A percentile compares a stretch with the other conserved stretches of the same genome.
These are phyloP conservation scores for Dictyostelium capitatum DNA, from an alignment of 78 protist species.

Conservation along the genomic window DNA sequence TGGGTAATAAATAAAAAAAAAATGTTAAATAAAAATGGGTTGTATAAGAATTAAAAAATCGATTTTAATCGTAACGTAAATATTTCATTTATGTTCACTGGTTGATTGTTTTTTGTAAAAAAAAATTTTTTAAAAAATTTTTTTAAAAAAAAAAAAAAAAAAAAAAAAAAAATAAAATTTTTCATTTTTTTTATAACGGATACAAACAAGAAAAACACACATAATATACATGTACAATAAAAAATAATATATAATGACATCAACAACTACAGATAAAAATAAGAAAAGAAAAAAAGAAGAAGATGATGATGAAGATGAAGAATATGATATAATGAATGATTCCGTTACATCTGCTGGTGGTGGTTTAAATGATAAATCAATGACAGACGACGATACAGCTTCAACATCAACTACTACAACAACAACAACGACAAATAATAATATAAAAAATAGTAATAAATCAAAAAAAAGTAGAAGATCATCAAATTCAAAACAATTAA, in stretches of 20 bases:
- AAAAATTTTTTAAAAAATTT: too few relatives aligned
- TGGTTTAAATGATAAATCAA: background rate
- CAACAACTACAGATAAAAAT: background rate
- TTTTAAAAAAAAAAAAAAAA: too few relatives aligned
- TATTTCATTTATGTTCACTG: too few relatives aligned
- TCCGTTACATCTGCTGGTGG: background rate
- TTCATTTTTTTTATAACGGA: background rate
- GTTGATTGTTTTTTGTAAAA: too few relatives aligned
- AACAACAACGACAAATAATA: background rate
- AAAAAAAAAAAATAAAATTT: too few relatives aligned
- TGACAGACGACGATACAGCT: background rate
- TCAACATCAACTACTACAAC: background rate
- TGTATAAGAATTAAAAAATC: too few relatives aligned
- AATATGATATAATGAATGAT: background rate
- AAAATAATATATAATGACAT: background rate
- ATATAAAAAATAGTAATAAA: constrained; percentile 1
- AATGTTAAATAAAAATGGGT: too few relatives aligned
- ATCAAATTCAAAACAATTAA: background rate
- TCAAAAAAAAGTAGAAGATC: background rate
- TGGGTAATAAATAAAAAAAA: too few relatives aligned
- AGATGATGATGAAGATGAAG: background rate
- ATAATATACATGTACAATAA: background rate
- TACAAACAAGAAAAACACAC: background rate
- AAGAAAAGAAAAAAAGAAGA: constrained; percentile 2
- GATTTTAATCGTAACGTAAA: too few relatives aligned